These are phyloP conservation scores for Euphorbia tirucalli DNA, from an alignment of 345 rosid species.

Conservation along the genomic window DNA sequence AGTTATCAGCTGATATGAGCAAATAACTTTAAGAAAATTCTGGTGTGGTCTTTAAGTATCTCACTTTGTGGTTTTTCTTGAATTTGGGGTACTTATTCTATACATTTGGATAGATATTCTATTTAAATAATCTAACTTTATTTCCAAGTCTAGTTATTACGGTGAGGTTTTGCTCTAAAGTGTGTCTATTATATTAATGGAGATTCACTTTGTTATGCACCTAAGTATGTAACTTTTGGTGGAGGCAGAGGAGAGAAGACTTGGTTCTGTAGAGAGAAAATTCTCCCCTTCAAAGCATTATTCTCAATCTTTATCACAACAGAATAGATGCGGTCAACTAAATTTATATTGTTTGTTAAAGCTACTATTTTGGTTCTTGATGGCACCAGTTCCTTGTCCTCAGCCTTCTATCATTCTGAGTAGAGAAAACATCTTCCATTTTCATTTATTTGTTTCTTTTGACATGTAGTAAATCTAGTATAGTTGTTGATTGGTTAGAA, in stretches of 20 bases:
- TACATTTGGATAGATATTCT: background rate
- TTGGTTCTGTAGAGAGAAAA: background rate
- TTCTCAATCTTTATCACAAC: background rate
- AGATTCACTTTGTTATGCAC: slow-evolving; percentile 4
- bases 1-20: background rate
- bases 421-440: background rate
- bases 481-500: background rate
- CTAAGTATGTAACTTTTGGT: background rate
- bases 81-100: background rate
- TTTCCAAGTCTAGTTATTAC: slow-evolving; percentile 1
- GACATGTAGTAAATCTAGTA: background rate
- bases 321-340: background rate
- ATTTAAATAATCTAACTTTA: background rate
- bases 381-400: background rate
- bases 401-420: background rate
- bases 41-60: background rate
- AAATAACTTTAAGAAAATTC: background rate
- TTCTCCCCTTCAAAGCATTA: background rate
- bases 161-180: background rate
- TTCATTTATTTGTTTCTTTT: background rate
- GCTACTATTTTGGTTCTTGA: background rate
- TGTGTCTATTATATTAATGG: background rate
- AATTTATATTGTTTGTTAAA: background rate
- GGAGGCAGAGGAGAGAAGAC: background rate
- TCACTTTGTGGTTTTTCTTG: background rate